These are phyloP conservation scores for Schizopora paradoxa DNA, from an alignment of 1,284 basidiomycete species.

Conservation along the genomic window DNA sequence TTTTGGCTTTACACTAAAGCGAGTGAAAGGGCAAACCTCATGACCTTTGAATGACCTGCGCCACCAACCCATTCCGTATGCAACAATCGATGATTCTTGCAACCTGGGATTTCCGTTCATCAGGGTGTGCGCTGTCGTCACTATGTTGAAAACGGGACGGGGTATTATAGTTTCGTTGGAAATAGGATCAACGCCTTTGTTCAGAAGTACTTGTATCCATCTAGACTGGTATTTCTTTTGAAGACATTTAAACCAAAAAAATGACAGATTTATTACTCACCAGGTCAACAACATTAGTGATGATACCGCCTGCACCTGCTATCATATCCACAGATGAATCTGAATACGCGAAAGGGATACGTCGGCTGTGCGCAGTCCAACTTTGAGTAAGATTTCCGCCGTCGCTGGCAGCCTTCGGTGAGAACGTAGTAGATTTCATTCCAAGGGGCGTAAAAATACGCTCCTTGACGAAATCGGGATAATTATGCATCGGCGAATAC, in stretches of 20 bases:
- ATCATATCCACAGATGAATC: slow-evolving; percentile 22
- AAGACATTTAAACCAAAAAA: neutral
- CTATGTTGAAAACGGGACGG: slow-evolving; percentile 30
- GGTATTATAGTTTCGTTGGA: slow-evolving; percentile 39
- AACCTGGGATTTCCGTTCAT: slow-evolving; percentile 1
- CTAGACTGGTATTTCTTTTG: slow-evolving; percentile 26
- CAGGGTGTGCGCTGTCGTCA: slow-evolving; percentile 31
- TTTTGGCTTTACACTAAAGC: too few species aligned
- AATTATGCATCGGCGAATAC: slow-evolving; percentile 26
- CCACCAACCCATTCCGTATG: slow-evolving; percentile 29
- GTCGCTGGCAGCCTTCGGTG: slow-evolving; percentile 31
- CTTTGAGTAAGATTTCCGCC: slow-evolving; percentile 32
- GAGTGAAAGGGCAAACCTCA: slow-evolving; percentile 21
- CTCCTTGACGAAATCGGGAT: slow-evolving; percentile 35
- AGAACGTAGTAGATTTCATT: slow-evolving; percentile 42
- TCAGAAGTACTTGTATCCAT: slow-evolving; percentile 41
- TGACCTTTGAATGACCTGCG: slow-evolving; percentile 22
- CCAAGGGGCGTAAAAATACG: slow-evolving; percentile 39
- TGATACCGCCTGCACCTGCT: slow-evolving; percentile 41
- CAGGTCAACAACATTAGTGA: slow-evolving; percentile 31
- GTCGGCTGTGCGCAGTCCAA: slow-evolving; percentile 20
- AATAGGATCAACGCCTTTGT: slow-evolving; percentile 36
- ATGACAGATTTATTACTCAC: slow-evolving; percentile 15
- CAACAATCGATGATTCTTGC: slow-evolving; percentile 20
- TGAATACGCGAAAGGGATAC: slow-evolving; percentile 28